Conservation (phyloP, 768 basidiomycete genomes). For the Dentipellis sp. region DNA sequence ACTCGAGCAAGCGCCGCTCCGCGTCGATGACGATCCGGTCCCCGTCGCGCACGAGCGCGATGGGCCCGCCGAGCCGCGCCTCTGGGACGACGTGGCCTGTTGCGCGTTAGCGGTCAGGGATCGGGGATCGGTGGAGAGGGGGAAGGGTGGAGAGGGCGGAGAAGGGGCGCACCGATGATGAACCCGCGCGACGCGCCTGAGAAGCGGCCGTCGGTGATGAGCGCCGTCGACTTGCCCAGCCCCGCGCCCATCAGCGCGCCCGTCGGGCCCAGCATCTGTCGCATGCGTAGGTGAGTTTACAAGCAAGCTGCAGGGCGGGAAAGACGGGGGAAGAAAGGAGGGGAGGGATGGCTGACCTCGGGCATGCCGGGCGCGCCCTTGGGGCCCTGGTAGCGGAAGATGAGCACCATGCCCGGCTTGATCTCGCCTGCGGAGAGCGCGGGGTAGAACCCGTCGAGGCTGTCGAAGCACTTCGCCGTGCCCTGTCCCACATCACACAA, state of each 20-base stretch:
- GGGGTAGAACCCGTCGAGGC: slow-evolving; percentile 62
- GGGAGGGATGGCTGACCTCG: slow-evolving; percentile 34
- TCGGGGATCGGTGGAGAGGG: too few species aligned
- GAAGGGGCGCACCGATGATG: slow-evolving; percentile 47
- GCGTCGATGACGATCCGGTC: slow-evolving; percentile 73
- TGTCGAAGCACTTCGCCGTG: slow-evolving; percentile 40
- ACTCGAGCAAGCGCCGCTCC: slow-evolving; percentile 53
- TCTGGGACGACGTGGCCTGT: slow-evolving; percentile 54
- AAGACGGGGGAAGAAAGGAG: not conserved
- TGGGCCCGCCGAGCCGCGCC: slow-evolving; percentile 76
- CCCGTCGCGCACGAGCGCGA: slow-evolving; percentile 79
- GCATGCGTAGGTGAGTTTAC: not conserved
- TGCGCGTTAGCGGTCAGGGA: slow-evolving; percentile 7
- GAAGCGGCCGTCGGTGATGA: slow-evolving; percentile 88
- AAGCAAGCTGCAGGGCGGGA: not conserved
- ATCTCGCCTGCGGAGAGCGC: slow-evolving; percentile 69
- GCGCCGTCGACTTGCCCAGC: slow-evolving; percentile 63
- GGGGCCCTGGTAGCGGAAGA: slow-evolving; percentile 85
- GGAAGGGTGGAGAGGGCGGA: too few species aligned
- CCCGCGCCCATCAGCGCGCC: slow-evolving; percentile 82
- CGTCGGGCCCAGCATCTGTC: slow-evolving; percentile 42
- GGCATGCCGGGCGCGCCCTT: slow-evolving; percentile 93
- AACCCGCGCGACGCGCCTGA: slow-evolving; percentile 72
- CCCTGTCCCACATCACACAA: slow-evolving; percentile 39
- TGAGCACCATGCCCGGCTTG: slow-evolving; percentile 63